Base-by-base conservation (phyloP, 1,284 basidiomycete species). In the Cutaneotrichosporon sp. region DNA sequence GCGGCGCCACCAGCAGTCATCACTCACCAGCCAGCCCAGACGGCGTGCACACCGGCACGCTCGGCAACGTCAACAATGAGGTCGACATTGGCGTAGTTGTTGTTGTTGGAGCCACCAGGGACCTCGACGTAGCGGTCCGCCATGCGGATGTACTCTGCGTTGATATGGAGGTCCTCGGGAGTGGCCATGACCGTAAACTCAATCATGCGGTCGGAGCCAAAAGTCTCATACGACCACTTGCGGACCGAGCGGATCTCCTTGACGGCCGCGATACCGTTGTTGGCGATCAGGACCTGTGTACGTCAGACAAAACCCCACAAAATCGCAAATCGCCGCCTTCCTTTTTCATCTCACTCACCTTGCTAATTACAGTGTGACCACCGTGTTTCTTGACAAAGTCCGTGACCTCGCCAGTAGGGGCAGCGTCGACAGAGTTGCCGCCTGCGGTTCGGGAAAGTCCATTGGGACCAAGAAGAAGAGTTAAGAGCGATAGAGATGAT, bases 181-280 rank as follows among this genome's bases (percentile, higher is more conserved):
- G 97, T 99, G 58, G 97, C 95, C 97, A 99, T 99, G 69, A 98
- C 97, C 53, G 93, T 96, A 84, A 99, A 99, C 80, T 99, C 94
- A 82, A 99, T 87, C 63, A 91, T 91, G 70, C 92, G 90, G 79
- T 99, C 97, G 62, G 89, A 88, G 66, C 97, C 97, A 81, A 99
- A 99, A 0, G 95, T 97, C 83, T 99, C 97, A 83, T 99, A 99
- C 72, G 92, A 94, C 97, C 97, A 99, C 88, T 98, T 96, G 69
- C 97, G 88, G 73, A 99, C 91, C 57, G 97, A 99, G 62, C 97
- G 89, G 76, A 99, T 99, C 82, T 99, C 96, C 82, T 99, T 99
- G 60, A 99, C 97, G 64, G 96, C 97, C 58, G 95, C 97, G 76
- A 99, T 99, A 86, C 93, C 94, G 80, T 97, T 97, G 82, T 97